phyloP scores from a whole-genome alignment of 2,329 filamentous ascomycete genomes.

The Colletotrichum graminicola region DNA sequence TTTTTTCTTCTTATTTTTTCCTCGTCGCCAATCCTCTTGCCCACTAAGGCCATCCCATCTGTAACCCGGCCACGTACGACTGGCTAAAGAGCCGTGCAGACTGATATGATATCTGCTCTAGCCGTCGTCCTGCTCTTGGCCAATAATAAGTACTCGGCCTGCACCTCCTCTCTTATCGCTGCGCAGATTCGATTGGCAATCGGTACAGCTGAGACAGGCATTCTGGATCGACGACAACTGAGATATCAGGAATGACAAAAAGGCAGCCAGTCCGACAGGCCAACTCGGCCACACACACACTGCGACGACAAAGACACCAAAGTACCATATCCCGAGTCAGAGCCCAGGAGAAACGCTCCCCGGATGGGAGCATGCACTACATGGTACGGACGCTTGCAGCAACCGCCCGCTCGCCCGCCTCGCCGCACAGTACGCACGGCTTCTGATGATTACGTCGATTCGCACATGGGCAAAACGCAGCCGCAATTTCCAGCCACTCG shows the following conservation, averaged over 20 bases:
- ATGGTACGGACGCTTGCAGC: conserved; percentile 24
- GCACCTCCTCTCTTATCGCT: not conserved
- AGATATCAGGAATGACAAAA: conserved; percentile 16
- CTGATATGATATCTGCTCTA: not conserved
- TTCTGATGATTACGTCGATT: conserved; percentile 9
- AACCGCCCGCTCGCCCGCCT: conserved; percentile 26
- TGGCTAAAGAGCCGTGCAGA: conserved; percentile 9
- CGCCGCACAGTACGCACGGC: conserved; percentile 8
- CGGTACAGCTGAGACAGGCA: conserved; percentile 37
- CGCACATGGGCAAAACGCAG: conserved; percentile 25
- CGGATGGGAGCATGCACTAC: not conserved
- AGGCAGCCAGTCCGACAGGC: conserved; percentile 24
- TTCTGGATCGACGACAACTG: conserved; percentile 34
- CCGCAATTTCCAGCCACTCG: conserved; percentile 38
- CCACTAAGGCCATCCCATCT: conserved; percentile 2
- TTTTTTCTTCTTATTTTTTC: conserved; percentile 26
- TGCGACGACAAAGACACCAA: conserved; percentile 15
- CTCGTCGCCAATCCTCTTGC: conserved; percentile 17
- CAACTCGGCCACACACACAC: conserved; percentile 3
- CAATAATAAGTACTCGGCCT: not conserved
- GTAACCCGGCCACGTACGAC: not conserved
- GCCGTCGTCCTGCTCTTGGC: not conserved
- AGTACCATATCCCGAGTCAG: not conserved
- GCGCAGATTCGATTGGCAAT: conserved; percentile 31
- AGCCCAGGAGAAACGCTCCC: not conserved